Conservation (phyloP, 768 basidiomycete species). For the Termitomyces sp. region DNA sequence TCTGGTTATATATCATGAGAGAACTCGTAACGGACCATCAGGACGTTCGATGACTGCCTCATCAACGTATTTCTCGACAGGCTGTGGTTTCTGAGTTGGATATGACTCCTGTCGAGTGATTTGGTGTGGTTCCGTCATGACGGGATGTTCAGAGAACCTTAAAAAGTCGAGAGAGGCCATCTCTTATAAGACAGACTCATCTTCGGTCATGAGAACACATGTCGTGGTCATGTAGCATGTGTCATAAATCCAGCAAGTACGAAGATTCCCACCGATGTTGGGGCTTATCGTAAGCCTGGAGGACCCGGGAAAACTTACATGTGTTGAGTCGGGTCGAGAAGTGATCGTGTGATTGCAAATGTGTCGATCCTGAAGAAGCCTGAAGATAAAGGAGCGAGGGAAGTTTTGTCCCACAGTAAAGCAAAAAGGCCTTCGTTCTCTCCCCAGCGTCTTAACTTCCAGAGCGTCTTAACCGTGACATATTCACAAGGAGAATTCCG, state of each 20-base stretch:
- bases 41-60: conserved; percentile 16
- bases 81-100: conserved; percentile 11
- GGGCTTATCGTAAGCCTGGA: not conserved
- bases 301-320: not conserved
- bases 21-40: conserved; percentile 20
- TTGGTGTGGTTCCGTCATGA: conserved; percentile 23
- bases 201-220: conserved; percentile 6
- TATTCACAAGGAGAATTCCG: not conserved
- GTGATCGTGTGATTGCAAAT: conserved; percentile 4
- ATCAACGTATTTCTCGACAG: conserved; percentile 23
- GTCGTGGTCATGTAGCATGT: conserved; percentile 8
- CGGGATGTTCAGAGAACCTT: conserved; percentile 3
- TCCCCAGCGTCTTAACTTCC: not conserved
- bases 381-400: not conserved
- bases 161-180: not conserved
- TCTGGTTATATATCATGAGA: not conserved
- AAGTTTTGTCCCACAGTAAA: conserved; percentile 1
- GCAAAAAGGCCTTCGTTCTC: too few species aligned
- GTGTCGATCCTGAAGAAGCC: not conserved
- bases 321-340: not conserved
- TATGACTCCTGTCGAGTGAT: conserved; percentile 20
- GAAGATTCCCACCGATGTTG: conserved; percentile 5
- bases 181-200: not conserved
- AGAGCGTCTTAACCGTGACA: not conserved
- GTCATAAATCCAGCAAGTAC: not conserved